These are phyloP conservation scores for Colletotrichum sp. DNA, from an alignment of 2,329 filamentous ascomycete genomes.

Conservation along the genomic window DNA sequence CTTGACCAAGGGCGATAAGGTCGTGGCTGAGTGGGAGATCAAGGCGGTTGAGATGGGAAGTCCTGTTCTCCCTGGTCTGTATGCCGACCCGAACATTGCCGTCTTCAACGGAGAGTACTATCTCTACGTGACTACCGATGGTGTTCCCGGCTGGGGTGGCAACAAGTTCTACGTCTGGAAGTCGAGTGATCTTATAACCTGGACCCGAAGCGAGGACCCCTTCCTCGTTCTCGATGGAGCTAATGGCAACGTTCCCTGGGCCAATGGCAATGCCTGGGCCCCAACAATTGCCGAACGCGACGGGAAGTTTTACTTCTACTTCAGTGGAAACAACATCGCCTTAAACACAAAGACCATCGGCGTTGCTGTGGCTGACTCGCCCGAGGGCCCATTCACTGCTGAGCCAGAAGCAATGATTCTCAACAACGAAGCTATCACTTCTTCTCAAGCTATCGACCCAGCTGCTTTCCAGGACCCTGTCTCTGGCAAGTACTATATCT, in stretches of 20 bases:
- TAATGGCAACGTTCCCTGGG: constrained; percentile 64
- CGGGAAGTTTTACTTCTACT: constrained; percentile 70
- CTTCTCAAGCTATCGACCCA: constrained; percentile 60
- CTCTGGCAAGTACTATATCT: constrained; percentile 62
- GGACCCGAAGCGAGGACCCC: constrained; percentile 43
- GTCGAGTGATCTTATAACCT: constrained; percentile 44
- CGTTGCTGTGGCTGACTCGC: constrained; percentile 59
- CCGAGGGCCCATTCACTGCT: constrained; percentile 64
- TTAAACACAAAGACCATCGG: constrained; percentile 62
- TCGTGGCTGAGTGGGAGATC: constrained; percentile 16
- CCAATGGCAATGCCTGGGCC: constrained; percentile 69
- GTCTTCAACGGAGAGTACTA: constrained; percentile 48
- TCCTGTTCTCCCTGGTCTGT: constrained; percentile 41
- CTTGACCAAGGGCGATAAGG: constrained; percentile 3
- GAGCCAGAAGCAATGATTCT: constrained; percentile 57
- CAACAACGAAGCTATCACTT: constrained; percentile 48
- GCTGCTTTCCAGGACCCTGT: constrained; percentile 64
- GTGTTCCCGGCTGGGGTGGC: constrained; percentile 46
- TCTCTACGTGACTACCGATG: constrained; percentile 52
- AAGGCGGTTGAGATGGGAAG: constrained; percentile 27
- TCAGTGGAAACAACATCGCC: constrained; percentile 57
- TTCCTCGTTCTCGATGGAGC: constrained; percentile 50
- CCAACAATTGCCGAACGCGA: constrained; percentile 64
- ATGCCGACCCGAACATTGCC: constrained; percentile 52
- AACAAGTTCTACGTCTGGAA: constrained; percentile 53